phyloP scores from a whole-genome alignment of 768 basidiomycete species.

The Pisolithus orientalis region DNA sequence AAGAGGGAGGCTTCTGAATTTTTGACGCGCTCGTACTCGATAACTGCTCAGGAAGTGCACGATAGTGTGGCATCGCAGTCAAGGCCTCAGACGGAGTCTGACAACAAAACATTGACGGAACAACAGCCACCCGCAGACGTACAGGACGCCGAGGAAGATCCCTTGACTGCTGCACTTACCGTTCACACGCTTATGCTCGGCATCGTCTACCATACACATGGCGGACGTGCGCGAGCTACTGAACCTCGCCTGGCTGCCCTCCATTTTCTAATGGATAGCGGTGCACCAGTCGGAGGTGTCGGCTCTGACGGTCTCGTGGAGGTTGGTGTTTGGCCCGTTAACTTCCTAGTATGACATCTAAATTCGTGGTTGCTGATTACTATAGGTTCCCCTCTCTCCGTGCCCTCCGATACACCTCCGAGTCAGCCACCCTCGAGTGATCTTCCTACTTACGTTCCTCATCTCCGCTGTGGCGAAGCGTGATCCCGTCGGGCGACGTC shows the following conservation, averaged over 20 bases:
- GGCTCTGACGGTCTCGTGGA: slow-evolving; percentile 34
- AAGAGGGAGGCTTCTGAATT: slow-evolving; percentile 9
- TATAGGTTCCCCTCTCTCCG: slow-evolving; percentile 25
- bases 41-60: slow-evolving; percentile 23
- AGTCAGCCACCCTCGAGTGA: slow-evolving; percentile 60
- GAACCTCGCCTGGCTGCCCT: slow-evolving; percentile 49
- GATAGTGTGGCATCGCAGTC: slow-evolving; percentile 16
- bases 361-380: not conserved
- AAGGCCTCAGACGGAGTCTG: slow-evolving; percentile 10
- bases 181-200: slow-evolving; percentile 60
- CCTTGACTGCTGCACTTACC: slow-evolving; percentile 35
- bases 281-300: slow-evolving; percentile 33
- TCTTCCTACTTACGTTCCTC: slow-evolving; percentile 62
- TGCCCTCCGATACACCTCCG: slow-evolving; percentile 47
- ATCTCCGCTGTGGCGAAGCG: slow-evolving; percentile 62
- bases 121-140: not conserved
- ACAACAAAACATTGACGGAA: too few relatives aligned
- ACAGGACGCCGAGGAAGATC: slow-evolving; percentile 10
- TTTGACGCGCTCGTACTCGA: slow-evolving; percentile 25
- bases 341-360: slow-evolving; percentile 18
- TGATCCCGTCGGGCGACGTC: slow-evolving; percentile 67
- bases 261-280: slow-evolving; percentile 64
- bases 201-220: slow-evolving; percentile 56
- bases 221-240: slow-evolving; percentile 42
- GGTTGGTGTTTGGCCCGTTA: slow-evolving; percentile 18